Conservation (phyloP, 768 basidiomycete genomes). For the Lactarius deliciosus region DNA sequence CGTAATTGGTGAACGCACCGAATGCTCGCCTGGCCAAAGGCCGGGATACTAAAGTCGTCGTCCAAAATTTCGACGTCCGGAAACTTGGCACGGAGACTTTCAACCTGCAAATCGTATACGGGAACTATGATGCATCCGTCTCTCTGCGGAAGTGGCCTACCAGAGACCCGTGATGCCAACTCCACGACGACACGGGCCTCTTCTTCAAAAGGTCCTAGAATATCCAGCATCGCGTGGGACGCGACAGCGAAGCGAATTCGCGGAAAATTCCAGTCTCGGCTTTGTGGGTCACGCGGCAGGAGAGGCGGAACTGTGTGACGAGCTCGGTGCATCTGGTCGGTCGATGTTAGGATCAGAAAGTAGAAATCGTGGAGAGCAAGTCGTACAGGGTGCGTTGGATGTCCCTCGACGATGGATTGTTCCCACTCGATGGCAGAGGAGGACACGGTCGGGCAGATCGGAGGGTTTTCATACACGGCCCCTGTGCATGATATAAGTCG, state of each 20-base stretch:
- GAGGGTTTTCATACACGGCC: slow-evolving; percentile 42
- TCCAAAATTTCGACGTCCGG: slow-evolving; percentile 44
- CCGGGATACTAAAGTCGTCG: slow-evolving; percentile 43
- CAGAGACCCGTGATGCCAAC: slow-evolving; percentile 38
- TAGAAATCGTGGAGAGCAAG: slow-evolving; percentile 1
- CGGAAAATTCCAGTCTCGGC: slow-evolving; percentile 52
- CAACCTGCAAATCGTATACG: slow-evolving; percentile 53
- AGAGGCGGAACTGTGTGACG: slow-evolving; percentile 38
- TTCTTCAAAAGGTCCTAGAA: slow-evolving; percentile 46
- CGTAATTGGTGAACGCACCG: slow-evolving; percentile 38
- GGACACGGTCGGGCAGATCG: slow-evolving; percentile 42
- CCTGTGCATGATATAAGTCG: slow-evolving; percentile 33
- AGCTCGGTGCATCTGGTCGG: slow-evolving; percentile 54
- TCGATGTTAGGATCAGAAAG: slow-evolving; percentile 14
- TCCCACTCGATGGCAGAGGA: slow-evolving; percentile 54
- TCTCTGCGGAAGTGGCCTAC: slow-evolving; percentile 32
- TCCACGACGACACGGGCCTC: slow-evolving; percentile 38
- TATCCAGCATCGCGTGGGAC: slow-evolving; percentile 39
- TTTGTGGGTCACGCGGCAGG: slow-evolving; percentile 17
- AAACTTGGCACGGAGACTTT: slow-evolving; percentile 47
- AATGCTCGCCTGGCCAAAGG: slow-evolving; percentile 53
- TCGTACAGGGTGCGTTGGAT: slow-evolving; percentile 58
- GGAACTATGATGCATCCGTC: slow-evolving; percentile 44
- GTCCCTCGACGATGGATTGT: slow-evolving; percentile 57
- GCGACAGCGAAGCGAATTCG: slow-evolving; percentile 49